Base-by-base conservation (phyloP, 257 asterid species). In the Solanum peruvianum region DNA sequence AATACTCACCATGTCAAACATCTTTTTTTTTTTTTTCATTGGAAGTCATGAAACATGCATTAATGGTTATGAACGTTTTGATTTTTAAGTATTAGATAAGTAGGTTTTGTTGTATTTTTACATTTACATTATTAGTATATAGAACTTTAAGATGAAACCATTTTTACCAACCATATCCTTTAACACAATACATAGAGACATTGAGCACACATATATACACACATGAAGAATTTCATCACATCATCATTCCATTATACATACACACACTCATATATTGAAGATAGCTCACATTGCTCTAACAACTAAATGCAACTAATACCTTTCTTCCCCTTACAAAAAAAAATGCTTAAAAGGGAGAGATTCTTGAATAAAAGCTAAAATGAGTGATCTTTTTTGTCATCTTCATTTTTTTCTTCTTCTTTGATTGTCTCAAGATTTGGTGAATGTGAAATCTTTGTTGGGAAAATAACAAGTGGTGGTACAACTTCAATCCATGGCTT, bases 361-460 rank as follows among this genome's bases (percentile, higher is more conserved):
- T 73, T 73, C 11, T 80, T 27, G 66, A 27, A 80, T n/a, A 6
- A 80, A 80, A 16, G 16, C 27, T 47, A 80, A 18, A 15, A 45
- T 9, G 15, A 45, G 11, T n/a, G 7, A 27, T 47, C 18, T 44
- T 78, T 77, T 33, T 9, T 11, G 21, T 56, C 80, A 64, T 75
- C 88, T 9, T 84, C 91, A 15, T 77, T 58, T 37, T 56, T 29
- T 1, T 90, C 94, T 87, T 86, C 83, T 89, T 93, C 96, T 56
- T 66, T 88, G 16, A 92, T 92, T 2, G 95, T 92, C 88, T 92
- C 94, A 0, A 92, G 95, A 27, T 88, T 89, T 0, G 93, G 93
- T 60, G 80, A 88, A 72, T 87, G 93, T 49, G 93, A 92, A 23
- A 90, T 89, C 33, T 86, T 92, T 9, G 29, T 21, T 0, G 91